Evolutionary conservation across 2,329 filamentous ascomycete species (phyloP), one percentile per base, ranked within the genome.

Genomic region (Botryotinia calthae): DNA sequence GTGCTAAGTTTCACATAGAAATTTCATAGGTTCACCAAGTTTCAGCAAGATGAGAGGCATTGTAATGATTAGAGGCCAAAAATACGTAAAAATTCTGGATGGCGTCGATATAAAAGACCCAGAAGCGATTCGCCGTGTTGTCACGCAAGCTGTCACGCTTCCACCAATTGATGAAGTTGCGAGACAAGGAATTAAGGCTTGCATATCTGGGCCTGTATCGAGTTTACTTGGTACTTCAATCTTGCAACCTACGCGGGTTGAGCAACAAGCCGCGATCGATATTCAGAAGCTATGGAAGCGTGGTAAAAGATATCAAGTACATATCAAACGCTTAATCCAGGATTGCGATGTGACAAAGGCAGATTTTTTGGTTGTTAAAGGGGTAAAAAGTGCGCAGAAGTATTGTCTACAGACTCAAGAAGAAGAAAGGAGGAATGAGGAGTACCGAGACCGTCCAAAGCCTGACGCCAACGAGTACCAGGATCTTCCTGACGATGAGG

Each of bases 371-470:
- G 14, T 54, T 28, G 6, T 18, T 4, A 54, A 54, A 28, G 51
- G 25, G 25, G 51, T 54, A 28, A 14, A 28, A 28, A 28, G n/a
- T 18, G 51, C 51, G 6, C 51, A n/a, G 5, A 54, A 54, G 14
- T 28, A 18, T 28, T 54, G 51, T 28, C 5, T 54, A 54, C 25
- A 16, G 6, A 14, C n/a, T 54, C 51, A 54, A 6, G 51, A 54
- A 4, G 51, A 7, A 28, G 51, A 54, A 54, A 28, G n/a, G 2
- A 8, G 8, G 8, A 28, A 3, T 2, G 51, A 28, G 14, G 6
- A 54, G 7, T 0, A 54, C 18, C n/a, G 2, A 9, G n/a, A 16
- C 1, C 25, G 1, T 51, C 22, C 14, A 7, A 25, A 7, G 25
- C 25, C 48, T 51, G 48, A 51, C 4, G 2, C 48, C 5, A n/a